Evolutionary conservation across 352 stramenopile genomes (phyloP).

Genomic region (Globisporangium mamillatum): DNA sequence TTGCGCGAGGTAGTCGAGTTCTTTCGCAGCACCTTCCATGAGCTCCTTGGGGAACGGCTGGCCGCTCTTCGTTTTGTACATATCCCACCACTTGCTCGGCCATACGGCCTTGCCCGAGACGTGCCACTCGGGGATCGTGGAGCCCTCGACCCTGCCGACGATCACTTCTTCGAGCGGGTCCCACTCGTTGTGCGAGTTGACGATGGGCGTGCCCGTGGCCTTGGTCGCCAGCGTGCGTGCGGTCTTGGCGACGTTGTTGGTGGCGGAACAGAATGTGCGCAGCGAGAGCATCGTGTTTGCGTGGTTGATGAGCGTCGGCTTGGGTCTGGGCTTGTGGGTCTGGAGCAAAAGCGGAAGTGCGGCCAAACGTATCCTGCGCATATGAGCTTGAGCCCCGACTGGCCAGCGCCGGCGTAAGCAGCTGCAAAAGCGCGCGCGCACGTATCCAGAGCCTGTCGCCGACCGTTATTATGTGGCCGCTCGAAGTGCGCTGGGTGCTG

Average conservation of each 20-base stretch:
- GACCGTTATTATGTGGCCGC: conserved; percentile 7
- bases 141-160: conserved; percentile 82
- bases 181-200: conserved; percentile 92
- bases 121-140: conserved; percentile 91
- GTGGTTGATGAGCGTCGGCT: neutral
- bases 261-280: conserved; percentile 5
- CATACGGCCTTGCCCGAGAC: conserved; percentile 88
- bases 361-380: neutral
- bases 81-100: conserved; percentile 87
- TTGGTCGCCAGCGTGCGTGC: conserved; percentile 20
- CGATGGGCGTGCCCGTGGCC: conserved; percentile 41
- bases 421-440: neutral
- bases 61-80: conserved; percentile 86
- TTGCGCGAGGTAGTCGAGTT: conserved; percentile 85
- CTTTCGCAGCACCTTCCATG: conserved; percentile 65
- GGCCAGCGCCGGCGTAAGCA: neutral
- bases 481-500: neutral
- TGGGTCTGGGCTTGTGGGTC: neutral
- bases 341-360: conserved; percentile 14
- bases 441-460: neutral
- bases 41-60: conserved; percentile 78
- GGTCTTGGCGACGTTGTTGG: neutral
- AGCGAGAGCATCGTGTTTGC: conserved; percentile 12
- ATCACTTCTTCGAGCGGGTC: conserved; percentile 90
- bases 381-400: neutral